These are phyloP conservation scores for Amanita rimosa DNA, from an alignment of 768 basidiomycete species.

Conservation along the genomic window DNA sequence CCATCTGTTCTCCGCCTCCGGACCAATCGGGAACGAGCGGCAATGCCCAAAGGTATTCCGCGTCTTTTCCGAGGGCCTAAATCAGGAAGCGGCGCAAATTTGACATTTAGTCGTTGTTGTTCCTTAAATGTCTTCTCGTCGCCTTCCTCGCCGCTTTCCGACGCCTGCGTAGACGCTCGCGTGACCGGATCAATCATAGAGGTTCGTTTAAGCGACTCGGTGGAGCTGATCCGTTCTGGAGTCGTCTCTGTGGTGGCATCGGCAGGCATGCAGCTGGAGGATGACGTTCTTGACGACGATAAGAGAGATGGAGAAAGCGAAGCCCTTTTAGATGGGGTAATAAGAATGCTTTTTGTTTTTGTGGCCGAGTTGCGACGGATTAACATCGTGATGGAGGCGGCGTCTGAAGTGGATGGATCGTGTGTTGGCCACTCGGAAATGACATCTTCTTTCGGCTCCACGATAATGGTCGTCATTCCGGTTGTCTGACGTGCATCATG, in stretches of 20 bases:
- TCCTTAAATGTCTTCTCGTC: background rate
- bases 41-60: conserved; percentile 40
- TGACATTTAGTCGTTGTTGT: conserved; percentile 25
- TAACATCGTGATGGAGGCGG: background rate
- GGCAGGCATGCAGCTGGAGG: background rate
- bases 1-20: conserved; percentile 18
- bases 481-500: background rate
- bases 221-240: background rate
- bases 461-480: background rate
- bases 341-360: conserved; percentile 2
- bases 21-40: conserved; percentile 34
- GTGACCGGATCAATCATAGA: background rate
- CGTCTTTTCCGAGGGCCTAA: conserved; percentile 37
- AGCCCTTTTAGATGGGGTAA: background rate
- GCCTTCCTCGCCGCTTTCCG: background rate
- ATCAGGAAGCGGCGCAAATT: conserved; percentile 50
- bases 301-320: background rate
- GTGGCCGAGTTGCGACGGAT: background rate
- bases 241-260: background rate
- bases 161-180: background rate
- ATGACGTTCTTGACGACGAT: conserved; percentile 1
- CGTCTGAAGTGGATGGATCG: background rate
- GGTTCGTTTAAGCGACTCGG: background rate
- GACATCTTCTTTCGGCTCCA: conserved; percentile 1
- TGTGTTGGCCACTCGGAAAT: background rate